phyloP scores from a whole-genome alignment of 495 filamentous ascomycete species.

The Neurospora pannonica region DNA sequence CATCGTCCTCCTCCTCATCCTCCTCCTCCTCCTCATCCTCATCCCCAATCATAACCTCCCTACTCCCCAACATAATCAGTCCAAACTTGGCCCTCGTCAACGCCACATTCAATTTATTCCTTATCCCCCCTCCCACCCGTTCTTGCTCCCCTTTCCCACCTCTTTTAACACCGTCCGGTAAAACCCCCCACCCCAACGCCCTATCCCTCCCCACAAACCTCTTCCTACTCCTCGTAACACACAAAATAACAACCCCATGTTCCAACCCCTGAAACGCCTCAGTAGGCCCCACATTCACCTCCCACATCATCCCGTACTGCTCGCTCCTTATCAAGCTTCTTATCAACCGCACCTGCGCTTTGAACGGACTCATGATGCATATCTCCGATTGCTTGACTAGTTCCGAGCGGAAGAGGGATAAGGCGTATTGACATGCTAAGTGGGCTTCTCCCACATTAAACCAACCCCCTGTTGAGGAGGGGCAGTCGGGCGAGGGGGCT shows the following conservation, averaged over 20 bases:
- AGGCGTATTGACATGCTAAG: slow-evolving; percentile 34
- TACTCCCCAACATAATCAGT: slow-evolving; percentile 42
- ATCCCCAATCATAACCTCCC: slow-evolving; percentile 26
- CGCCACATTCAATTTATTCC: slow-evolving; percentile 44
- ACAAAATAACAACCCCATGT: slow-evolving; percentile 44
- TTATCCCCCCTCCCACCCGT: slow-evolving; percentile 17
- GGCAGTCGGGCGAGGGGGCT: slow-evolving; percentile 32
- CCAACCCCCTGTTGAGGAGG: slow-evolving; percentile 33
- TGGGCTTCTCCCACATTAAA: slow-evolving; percentile 41
- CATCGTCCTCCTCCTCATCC: not conserved
- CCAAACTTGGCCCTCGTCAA: slow-evolving; percentile 47
- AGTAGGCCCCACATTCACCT: slow-evolving; percentile 45
- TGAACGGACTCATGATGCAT: slow-evolving; percentile 47
- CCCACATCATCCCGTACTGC: slow-evolving; percentile 21
- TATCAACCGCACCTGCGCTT: slow-evolving; percentile 40
- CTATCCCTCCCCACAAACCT: slow-evolving; percentile 38
- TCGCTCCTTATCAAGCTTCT: slow-evolving; percentile 26
- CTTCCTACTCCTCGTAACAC: slow-evolving; percentile 41
- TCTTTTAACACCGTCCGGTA: slow-evolving; percentile 6
- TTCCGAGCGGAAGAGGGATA: slow-evolving; percentile 23
- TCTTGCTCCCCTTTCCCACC: slow-evolving; percentile 18
- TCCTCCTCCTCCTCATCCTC: slow-evolving; percentile 14
- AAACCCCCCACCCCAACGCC: slow-evolving; percentile 36
- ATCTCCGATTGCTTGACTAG: slow-evolving; percentile 34
- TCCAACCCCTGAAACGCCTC: slow-evolving; percentile 52